phyloP scores from a whole-genome alignment of 345 rosid species.

The Gossypium rotundifolium region DNA sequence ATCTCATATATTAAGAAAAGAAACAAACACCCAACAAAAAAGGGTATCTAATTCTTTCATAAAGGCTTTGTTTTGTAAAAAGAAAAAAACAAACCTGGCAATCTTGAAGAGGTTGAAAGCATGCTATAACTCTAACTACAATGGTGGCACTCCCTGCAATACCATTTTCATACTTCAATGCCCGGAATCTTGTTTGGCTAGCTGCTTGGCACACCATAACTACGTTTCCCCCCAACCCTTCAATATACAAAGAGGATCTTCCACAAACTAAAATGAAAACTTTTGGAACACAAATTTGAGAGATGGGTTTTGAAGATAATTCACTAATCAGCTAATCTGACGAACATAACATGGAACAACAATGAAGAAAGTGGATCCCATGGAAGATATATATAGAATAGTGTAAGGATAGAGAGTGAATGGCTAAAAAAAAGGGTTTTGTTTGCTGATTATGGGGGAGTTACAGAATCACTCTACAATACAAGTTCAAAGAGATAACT shows the following conservation, averaged over 20 bases:
- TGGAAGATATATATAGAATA: conserved; percentile 16
- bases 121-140: conserved; percentile 79
- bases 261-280: conserved; percentile 1
- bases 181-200: conserved; percentile 76
- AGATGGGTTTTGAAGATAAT: not conserved
- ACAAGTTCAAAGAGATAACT: conserved; percentile 53
- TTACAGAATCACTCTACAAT: conserved; percentile 76
- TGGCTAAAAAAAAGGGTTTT: too few species aligned
- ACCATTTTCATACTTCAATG: conserved; percentile 72
- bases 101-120: conserved; percentile 78
- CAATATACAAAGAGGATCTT: conserved; percentile 19
- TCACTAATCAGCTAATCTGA: conserved; percentile 51
- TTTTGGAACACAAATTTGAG: not conserved
- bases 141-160: conserved; percentile 70
- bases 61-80: not conserved
- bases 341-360: conserved; percentile 54
- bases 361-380: conserved; percentile 51
- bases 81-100: conserved; percentile 52
- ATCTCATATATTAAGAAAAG: not conserved
- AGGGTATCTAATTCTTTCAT: conserved; percentile 9
- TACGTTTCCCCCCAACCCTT: conserved; percentile 37
- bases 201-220: conserved; percentile 96
- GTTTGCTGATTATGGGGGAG: not conserved
- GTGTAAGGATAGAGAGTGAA: not conserved
- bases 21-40: not conserved